phyloP scores from a whole-genome alignment of 2,329 filamentous ascomycete species.

The Aspergillus melleus region DNA sequence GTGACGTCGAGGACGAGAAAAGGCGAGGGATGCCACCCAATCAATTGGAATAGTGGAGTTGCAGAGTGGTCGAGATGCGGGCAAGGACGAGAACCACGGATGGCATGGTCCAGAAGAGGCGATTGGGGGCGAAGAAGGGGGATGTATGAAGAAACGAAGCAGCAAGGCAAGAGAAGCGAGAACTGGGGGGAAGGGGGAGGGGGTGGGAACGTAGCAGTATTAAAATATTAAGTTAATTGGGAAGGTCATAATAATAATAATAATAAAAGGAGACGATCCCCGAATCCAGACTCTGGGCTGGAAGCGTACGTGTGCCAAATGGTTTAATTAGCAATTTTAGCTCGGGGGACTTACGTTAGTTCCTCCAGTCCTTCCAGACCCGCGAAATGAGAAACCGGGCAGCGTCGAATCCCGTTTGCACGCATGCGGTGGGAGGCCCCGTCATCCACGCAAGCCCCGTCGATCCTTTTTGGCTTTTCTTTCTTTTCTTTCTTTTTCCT shows the following conservation, averaged over 20 bases:
- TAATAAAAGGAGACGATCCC: conserved; percentile 3
- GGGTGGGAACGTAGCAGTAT: background rate
- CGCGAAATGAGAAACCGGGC: background rate
- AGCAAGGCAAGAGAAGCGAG: background rate
- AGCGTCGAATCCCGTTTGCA: conserved; percentile 1
- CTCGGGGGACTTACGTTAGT: background rate
- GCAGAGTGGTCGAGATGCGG: too few relatives aligned
- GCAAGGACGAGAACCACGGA: conserved; percentile 16
- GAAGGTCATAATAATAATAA: background rate
- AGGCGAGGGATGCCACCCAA: conserved; percentile 14
- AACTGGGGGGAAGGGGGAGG: conserved; percentile 1
- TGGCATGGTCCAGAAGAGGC: conserved; percentile 22
- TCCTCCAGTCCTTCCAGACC: background rate
- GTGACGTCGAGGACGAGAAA: conserved; percentile 15
- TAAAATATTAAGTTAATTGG: background rate
- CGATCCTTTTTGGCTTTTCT: conserved; percentile 15
- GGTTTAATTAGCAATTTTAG: background rate
- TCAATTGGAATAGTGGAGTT: background rate
- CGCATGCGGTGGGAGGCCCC: conserved; percentile 18
- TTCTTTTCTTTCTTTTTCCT: background rate
- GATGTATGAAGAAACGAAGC: background rate
- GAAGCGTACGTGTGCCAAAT: background rate
- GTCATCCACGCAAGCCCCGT: conserved; percentile 28
- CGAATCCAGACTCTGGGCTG: background rate
- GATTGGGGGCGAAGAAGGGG: background rate